Evolutionary conservation across 345 rosid genomes (phyloP).

Genomic region (Toxicodendron radicans): DNA sequence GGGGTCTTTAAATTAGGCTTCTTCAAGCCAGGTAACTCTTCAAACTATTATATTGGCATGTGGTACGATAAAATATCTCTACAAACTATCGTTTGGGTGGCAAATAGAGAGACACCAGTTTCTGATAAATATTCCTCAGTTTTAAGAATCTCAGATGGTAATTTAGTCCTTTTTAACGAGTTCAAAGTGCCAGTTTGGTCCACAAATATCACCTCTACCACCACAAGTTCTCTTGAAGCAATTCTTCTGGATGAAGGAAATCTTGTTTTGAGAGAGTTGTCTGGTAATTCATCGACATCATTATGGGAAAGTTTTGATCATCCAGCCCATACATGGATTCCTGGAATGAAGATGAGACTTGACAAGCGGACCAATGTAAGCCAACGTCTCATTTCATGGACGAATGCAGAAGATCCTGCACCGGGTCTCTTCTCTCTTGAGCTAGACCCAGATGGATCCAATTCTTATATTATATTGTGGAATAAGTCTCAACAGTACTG

Average conservation of each 20-base stretch:
- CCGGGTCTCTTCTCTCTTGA: constrained; percentile 71
- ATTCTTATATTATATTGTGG: constrained; percentile 50
- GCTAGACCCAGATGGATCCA: constrained; percentile 45
- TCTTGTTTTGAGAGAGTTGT: constrained; percentile 36
- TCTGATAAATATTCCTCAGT: constrained; percentile 20
- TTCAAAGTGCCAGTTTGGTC: constrained; percentile 10
- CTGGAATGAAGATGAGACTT: constrained; percentile 53
- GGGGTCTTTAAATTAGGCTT: constrained; percentile 25
- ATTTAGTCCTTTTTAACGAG: constrained; percentile 24
- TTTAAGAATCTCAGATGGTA: constrained; percentile 27
- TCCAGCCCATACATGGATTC: constrained; percentile 66
- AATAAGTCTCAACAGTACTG: constrained; percentile 45
- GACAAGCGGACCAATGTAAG: constrained; percentile 38
- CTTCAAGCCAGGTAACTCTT: constrained; percentile 32
- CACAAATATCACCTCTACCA: constrained; percentile 12
- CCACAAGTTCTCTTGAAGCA: constrained; percentile 17
- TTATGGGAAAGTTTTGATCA: constrained; percentile 81
- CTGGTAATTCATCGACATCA: constrained; percentile 17
- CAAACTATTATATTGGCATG: constrained; percentile 27
- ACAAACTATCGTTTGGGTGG: constrained; percentile 27
- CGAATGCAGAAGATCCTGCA: constrained; percentile 57
- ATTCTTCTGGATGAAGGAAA: constrained; percentile 44
- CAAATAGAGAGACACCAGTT: constrained; percentile 27
- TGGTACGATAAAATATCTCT: constrained; percentile 22
- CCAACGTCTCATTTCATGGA: constrained; percentile 61